Conservation (phyloP, 2,329 filamentous ascomycete species). For the Fusarium robinianum region DNA sequence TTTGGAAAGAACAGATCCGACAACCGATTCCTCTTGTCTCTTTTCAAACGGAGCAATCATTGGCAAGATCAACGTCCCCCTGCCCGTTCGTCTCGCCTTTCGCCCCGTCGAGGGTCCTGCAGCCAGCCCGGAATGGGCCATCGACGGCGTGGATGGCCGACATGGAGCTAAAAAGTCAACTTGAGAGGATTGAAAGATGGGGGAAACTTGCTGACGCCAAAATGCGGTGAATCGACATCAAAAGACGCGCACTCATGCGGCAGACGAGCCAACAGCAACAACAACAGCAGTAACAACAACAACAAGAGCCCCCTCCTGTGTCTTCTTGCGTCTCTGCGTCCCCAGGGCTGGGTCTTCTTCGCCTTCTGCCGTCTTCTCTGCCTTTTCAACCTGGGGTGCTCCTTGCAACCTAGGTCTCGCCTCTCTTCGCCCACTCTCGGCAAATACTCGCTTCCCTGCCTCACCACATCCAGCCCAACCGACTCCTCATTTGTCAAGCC, state of each 20-base stretch:
- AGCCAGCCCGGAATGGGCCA: conserved; percentile 33
- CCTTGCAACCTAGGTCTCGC: conserved; percentile 15
- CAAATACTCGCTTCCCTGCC: conserved; percentile 25
- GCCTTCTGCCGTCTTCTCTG: conserved; percentile 17
- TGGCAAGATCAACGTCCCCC: conserved; percentile 4
- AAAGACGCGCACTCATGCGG: too few relatives aligned
- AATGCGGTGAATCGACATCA: conserved; percentile 37
- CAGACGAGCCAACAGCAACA: too few relatives aligned
- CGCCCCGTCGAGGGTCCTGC: conserved; percentile 29
- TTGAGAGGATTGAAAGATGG: conserved; percentile 23
- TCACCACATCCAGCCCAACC: conserved; percentile 29
- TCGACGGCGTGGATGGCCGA: conserved; percentile 21
- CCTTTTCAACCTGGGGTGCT: conserved; percentile 17
- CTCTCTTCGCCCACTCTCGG: conserved; percentile 31
- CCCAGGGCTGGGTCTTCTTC: too few relatives aligned
- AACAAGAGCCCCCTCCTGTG: too few relatives aligned
- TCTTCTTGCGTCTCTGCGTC: too few relatives aligned
- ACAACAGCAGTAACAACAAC: too few relatives aligned
- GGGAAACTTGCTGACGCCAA: conserved; percentile 33
- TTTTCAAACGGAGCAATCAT: too few relatives aligned
- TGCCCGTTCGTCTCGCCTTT: conserved; percentile 29
- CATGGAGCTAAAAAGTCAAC: conserved; percentile 25
- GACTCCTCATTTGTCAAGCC: conserved; percentile 28
- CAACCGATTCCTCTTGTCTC: not conserved
- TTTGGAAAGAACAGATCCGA: not conserved